Percentiles rank a stretch among this genome's conserved stretches.
These are phyloP conservation scores for Noccaea bulbosa DNA, from an alignment of 345 rosid species.

Conservation along the genomic window DNA sequence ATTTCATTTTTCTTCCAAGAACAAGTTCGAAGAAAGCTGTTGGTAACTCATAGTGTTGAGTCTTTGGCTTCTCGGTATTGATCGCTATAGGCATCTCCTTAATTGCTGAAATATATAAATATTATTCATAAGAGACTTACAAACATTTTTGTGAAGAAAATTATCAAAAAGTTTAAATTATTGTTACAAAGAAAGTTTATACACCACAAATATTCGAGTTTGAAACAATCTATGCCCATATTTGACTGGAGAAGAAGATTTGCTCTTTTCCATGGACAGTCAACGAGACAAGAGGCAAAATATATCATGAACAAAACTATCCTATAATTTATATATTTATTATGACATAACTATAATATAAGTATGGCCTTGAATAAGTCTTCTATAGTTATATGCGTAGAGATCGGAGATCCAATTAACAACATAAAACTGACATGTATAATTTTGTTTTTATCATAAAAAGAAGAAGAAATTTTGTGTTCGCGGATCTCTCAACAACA, in stretches of 20 bases:
- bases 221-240: too few relatives aligned
- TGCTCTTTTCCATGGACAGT: neutral
- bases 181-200: too few relatives aligned
- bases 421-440: neutral
- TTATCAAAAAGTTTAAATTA: too few relatives aligned
- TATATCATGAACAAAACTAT: constrained; percentile 12
- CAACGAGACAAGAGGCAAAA: neutral
- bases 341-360: neutral
- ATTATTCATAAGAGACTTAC: neutral
- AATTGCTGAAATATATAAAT: constrained; percentile 52
- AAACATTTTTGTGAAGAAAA: neutral
- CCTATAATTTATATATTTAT: too few relatives aligned
- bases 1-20: constrained; percentile 74
- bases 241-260: constrained; percentile 1
- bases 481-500: constrained; percentile 33
- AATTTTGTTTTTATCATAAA: neutral
- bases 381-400: neutral
- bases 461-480: neutral
- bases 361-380: constrained; percentile 23
- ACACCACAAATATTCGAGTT: too few relatives aligned
- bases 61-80: constrained; percentile 66
- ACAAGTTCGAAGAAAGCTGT: constrained; percentile 85
- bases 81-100: constrained; percentile 83
- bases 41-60: constrained; percentile 84
- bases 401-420: constrained; percentile 8